phyloP scores from a whole-genome alignment of 2,329 filamentous ascomycete species.

The Cordyceps pruinosa region DNA sequence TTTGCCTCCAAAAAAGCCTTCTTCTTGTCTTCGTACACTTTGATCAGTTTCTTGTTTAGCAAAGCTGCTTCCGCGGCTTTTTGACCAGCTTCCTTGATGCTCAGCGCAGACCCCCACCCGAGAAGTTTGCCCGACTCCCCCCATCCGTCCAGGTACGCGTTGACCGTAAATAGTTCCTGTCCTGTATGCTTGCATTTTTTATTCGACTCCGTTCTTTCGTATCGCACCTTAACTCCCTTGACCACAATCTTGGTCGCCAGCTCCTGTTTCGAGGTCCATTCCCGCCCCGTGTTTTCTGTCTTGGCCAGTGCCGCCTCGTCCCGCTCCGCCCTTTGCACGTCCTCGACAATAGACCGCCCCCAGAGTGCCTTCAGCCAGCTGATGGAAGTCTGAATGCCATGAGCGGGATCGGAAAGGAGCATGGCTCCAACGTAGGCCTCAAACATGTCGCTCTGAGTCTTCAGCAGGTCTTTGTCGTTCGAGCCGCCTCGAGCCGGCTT shows the following conservation, averaged over 20 bases:
- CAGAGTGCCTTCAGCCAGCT: conserved; percentile 72
- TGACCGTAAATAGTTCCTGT: conserved; percentile 55
- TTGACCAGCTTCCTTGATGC: conserved; percentile 62
- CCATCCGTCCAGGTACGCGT: conserved; percentile 60
- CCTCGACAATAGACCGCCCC: conserved; percentile 54
- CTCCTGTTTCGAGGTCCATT: conserved; percentile 23
- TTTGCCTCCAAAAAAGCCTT: conserved; percentile 31
- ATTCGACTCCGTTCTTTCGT: conserved; percentile 47
- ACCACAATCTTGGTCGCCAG: conserved; percentile 38
- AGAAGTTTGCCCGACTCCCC: conserved; percentile 57
- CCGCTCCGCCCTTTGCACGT: conserved; percentile 38
- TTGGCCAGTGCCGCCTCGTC: conserved; percentile 17
- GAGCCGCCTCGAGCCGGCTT: conserved; percentile 21
- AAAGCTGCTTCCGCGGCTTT: conserved; percentile 60
- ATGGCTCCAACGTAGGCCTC: conserved; percentile 84
- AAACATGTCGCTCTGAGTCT: conserved; percentile 80
- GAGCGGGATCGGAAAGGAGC: conserved; percentile 56
- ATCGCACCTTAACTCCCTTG: conserved; percentile 53
- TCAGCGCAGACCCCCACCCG: conserved; percentile 55
- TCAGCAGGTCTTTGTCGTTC: conserved; percentile 51
- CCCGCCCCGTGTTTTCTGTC: not conserved
- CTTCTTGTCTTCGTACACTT: conserved; percentile 42
- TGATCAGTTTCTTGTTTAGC: conserved; percentile 58
- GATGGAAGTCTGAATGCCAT: conserved; percentile 55
- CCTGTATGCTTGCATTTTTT: conserved; percentile 48